Evolutionary conservation across 345 rosid species (phyloP), one percentile per base, ranked within the genome.

Genomic region (Psidium friedrichsthalianum): DNA sequence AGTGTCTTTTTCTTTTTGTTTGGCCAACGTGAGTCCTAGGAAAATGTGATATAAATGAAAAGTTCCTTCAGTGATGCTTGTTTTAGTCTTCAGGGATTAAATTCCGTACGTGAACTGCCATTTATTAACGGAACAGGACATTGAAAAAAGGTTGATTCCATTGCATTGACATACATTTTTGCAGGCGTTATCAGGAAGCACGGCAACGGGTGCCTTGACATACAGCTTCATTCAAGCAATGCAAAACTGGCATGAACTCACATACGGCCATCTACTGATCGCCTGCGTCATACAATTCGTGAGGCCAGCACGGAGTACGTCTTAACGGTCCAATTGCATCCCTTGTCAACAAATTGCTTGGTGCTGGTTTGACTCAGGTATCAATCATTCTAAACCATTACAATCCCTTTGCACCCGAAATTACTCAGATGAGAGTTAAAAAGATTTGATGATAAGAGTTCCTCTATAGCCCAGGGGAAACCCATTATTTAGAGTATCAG

Each of bases 151-250:
- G 47, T 69, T 20, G 47, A 36, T 69, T 69, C 80, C 80, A 4
- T 32, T 36, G 80, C 80, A 20, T 18, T 13, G 47, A 36, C 80
- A 36, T 8, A 20, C 80, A 36, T 18, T 69, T 52, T 32, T 55
- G 87, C 89, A 96, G 99, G 93, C 94, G 42, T 93, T 96, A 76
- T 87, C 95, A 21, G 93, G 92, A 11, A 87, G 85, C 85, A 86
- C 89, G 24, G 84, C 90, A 59, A 91, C 93, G 0, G 99, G 98
- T 42, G 98, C 96, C 24, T 84, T 94, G 93, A 96, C 98, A 8
- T 93, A 90, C 83, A 91, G 95, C 92, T 95, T 96, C 89, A 93
- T 95, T 52, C 93, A 94, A 74, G 93, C 97, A 7, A 89, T 95
- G 85, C 90, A 91, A 76, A 92, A 89, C 6, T 95, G 94, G 56